Evolutionary conservation across 768 basidiomycete genomes (phyloP).

Genomic region (Clavaria fumosa): DNA sequence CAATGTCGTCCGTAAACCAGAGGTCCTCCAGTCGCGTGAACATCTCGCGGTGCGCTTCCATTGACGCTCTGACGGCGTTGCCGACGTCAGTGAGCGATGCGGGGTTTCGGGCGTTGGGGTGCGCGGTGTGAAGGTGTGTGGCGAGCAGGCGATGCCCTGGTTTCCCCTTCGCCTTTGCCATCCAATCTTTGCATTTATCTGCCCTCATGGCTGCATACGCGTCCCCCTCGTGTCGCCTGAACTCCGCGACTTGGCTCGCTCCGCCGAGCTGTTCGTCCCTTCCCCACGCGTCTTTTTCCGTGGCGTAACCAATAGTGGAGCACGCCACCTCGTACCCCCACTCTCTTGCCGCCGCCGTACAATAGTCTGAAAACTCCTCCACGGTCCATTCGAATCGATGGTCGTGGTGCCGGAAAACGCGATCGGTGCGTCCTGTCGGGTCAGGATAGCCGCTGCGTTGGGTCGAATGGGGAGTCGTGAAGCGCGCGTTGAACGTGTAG

Average conservation of each 20-base stretch:
- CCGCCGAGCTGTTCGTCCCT: slow-evolving; percentile 47
- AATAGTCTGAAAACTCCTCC: slow-evolving; percentile 58
- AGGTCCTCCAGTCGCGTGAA: slow-evolving; percentile 34
- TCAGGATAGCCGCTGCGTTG: slow-evolving; percentile 44
- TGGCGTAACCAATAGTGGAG: slow-evolving; percentile 40
- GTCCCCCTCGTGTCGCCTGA: slow-evolving; percentile 27
- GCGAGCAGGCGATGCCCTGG: slow-evolving; percentile 31
- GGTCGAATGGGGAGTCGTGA: slow-evolving; percentile 37
- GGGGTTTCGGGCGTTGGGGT: slow-evolving; percentile 31
- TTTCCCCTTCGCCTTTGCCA: slow-evolving; percentile 16
- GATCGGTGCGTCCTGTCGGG: slow-evolving; percentile 58
- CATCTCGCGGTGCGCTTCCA: slow-evolving; percentile 37
- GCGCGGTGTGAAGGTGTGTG: slow-evolving; percentile 33
- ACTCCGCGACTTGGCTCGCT: slow-evolving; percentile 54
- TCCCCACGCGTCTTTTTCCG: slow-evolving; percentile 56
- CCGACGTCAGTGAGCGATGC: slow-evolving; percentile 31
- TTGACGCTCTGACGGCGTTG: slow-evolving; percentile 30
- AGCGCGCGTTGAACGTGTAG: slow-evolving; percentile 68
- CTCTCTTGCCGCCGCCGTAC: slow-evolving; percentile 32
- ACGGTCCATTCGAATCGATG: slow-evolving; percentile 86
- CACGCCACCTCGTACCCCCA: slow-evolving; percentile 64
- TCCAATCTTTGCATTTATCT: slow-evolving; percentile 21
- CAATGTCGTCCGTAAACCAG: slow-evolving; percentile 34
- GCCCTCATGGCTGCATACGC: slow-evolving; percentile 21
- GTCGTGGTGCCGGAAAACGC: slow-evolving; percentile 67